Base-by-base conservation (phyloP, 345 rosid species). In the Brassica cretica region DNA sequence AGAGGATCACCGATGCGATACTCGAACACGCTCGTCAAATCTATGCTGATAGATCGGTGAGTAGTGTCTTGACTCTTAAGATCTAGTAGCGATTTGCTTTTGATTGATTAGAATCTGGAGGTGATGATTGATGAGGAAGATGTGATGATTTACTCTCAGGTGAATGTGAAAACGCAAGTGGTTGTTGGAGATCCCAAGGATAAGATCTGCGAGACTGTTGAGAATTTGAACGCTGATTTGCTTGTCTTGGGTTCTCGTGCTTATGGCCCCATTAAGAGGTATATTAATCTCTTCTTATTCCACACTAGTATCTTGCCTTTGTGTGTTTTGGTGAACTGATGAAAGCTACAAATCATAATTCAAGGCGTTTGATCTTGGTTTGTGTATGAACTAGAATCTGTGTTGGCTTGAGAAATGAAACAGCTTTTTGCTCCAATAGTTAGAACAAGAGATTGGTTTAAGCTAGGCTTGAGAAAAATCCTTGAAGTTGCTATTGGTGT, bases 221-320 rank as follows among this genome's bases (percentile, higher is more conserved):
- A 91, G 78, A 89, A 80, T 53, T 73, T 85, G 76, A 82, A 84
- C 7, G 91, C 87, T 5, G 96, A 91, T 84, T 78, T 94, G 78
- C 91, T 94, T 67, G 94, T 91, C 67, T 88, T 92, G 89, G 98
- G 98, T 0, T 88, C 85, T 53, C 91, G 94, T 27, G 86, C 92
- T 61, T 87, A 84, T 82, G 97, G 99, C 60, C 94, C 83, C 15
- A 89, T 94, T 66, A 92, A 92, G 79, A 92, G 98, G 99, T 91
- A 68, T 3, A 12, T 0, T 35, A 75, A n/a, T 70, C 35, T 67
- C 70, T 32, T 79, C 74, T 16, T 37, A 7, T 6, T 67, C 46
- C 8, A 2, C 11, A 24, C 44, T 44, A 30, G 21, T 30, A 24
- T 62, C 27, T 37, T 44, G 53, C 53, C 51, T 74, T 56, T 71